These are phyloP conservation scores for Torrubiella hemipterigena DNA, from an alignment of 2,329 filamentous ascomycete species.

Conservation along the genomic window DNA sequence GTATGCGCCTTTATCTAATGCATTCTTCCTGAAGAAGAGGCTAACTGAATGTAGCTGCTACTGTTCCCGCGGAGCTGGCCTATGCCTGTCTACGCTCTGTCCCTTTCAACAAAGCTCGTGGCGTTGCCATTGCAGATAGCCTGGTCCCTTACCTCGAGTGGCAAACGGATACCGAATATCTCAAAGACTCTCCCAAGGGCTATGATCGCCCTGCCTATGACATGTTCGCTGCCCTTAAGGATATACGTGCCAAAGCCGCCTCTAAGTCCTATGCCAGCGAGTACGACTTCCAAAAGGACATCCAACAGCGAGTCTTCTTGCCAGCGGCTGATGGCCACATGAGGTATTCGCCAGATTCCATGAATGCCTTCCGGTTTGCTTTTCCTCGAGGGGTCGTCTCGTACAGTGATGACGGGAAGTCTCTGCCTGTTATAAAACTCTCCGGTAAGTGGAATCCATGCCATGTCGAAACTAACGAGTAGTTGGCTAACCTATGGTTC, in stretches of 20 bases:
- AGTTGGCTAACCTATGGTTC: too few species aligned
- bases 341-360: conserved; percentile 35
- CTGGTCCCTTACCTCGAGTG: conserved; percentile 31
- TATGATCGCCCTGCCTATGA: conserved; percentile 38
- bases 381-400: conserved; percentile 25
- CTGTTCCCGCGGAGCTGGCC: conserved; percentile 22
- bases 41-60: too few species aligned
- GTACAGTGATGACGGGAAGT: conserved; percentile 20
- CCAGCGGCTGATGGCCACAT: conserved; percentile 56
- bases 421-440: conserved; percentile 31
- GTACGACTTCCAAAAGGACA: conserved; percentile 40
- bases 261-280: conserved; percentile 34
- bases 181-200: conserved; percentile 36
- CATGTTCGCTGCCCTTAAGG: conserved; percentile 29
- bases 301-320: conserved; percentile 37
- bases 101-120: conserved; percentile 22
- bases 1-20: too few species aligned
- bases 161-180: conserved; percentile 34
- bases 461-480: too few species aligned
- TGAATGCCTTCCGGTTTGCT: conserved; percentile 30
- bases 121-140: conserved; percentile 21
- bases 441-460: too few species aligned
- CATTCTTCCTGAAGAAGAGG: too few species aligned
- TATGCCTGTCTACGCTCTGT: conserved; percentile 25
- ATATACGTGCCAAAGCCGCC: conserved; percentile 28